Base-by-base conservation (phyloP, 495 filamentous ascomycete genomes). In the Tuber indicum region DNA sequence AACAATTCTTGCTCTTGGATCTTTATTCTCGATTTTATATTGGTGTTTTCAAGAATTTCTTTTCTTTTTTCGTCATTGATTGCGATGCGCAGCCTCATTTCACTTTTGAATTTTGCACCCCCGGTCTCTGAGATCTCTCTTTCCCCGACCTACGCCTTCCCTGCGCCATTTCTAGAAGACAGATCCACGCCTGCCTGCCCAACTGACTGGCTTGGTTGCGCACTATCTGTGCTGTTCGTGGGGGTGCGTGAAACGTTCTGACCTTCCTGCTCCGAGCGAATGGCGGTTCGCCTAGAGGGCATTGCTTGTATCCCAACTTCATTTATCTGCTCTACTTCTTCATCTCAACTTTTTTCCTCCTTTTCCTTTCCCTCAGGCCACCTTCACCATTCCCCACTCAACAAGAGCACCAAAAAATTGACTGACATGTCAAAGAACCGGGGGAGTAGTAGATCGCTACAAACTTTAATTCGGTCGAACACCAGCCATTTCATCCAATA, bases 81-180 rank as follows among this genome's bases (percentile, higher is more conserved):
- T 73, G 73, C 70, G 76, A 49, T 79, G 73, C 73, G 72, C 72
- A 79, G 72, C 78, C 78, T 77, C 75, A 76, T 70, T 23, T 46
- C 58, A 66, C 58, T 32, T 32, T 16, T 32, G 26, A 36, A 36
- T 32, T 75, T 49, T 72, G 45, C 74, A 47, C 70, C 78, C 76
- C 77, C 42, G n/a, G 71, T 42, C 45, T 49, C 42, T 58, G 19
- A 70, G 58, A 78, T 39, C 76, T 45, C 58, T 77, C 75, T 78
- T 78, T 58, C 77, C 74, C 62, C 71, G 52, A 73, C 75, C 75
- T 66, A 71, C 69, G 75, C 75, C 72, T 78, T 42, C 62, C 58
- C 66, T 46, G 58, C 36, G 58, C 58, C 58, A 32, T 66, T 66
- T 66, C 58, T 36, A 66, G 58, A 66, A 66, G 58, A 36, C 58